These are phyloP conservation scores for Amphichorda felina DNA, from an alignment of 2,329 filamentous ascomycete genomes.

Conservation along the genomic window DNA sequence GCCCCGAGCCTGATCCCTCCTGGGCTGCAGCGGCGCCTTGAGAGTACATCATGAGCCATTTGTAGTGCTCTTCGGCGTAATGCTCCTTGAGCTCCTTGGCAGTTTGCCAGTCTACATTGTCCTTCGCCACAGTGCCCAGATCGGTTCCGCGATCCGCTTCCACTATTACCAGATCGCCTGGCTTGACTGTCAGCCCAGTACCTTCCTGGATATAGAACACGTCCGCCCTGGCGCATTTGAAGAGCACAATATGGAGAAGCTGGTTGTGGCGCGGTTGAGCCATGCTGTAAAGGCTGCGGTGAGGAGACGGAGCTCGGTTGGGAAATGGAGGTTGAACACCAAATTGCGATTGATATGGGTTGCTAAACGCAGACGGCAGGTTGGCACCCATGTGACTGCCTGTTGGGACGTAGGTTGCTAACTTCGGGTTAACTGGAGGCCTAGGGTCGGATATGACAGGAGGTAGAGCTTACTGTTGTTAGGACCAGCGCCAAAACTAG, in stretches of 20 bases:
- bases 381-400: constrained; percentile 1
- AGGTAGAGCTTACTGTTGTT: not conserved
- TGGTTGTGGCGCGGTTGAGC: constrained; percentile 53
- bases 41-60: constrained; percentile 98
- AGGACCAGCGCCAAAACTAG: not conserved
- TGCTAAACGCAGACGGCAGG: constrained; percentile 15
- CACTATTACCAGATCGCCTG: constrained; percentile 90
- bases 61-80: constrained; percentile 90
- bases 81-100: constrained; percentile 86
- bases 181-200: constrained; percentile 80
- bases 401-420: constrained; percentile 10
- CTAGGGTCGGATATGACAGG: not conserved
- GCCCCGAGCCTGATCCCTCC: constrained; percentile 46
- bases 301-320: constrained; percentile 44
- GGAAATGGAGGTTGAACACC: constrained; percentile 29
- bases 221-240: constrained; percentile 92
- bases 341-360: constrained; percentile 35
- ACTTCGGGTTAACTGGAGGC: not conserved
- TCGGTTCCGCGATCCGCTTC: constrained; percentile 96
- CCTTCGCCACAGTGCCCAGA: constrained; percentile 80
- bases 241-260: constrained; percentile 78
- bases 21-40: constrained; percentile 56
- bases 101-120: constrained; percentile 76
- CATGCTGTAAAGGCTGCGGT: constrained; percentile 49
- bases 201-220: constrained; percentile 97